Evolutionary conservation across 2,329 filamentous ascomycete genomes (phyloP), one percentile per base, ranked within the genome.

Genomic region (Nemania sp.): DNA sequence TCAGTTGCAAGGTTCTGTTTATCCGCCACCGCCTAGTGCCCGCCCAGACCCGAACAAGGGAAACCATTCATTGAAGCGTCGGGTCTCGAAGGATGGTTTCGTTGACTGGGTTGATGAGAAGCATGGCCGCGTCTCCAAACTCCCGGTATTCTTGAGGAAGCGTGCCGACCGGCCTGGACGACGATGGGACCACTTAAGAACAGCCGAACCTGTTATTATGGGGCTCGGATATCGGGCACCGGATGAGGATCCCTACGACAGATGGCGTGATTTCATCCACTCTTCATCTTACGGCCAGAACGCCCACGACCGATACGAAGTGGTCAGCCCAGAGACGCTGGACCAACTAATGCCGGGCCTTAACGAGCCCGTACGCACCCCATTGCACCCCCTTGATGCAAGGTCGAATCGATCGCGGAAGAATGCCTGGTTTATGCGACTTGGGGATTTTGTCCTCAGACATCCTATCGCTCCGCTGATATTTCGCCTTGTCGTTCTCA

Each of bases 391-490:
- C 9, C 69, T 76, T 40, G 76, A 77, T 68, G 71, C 74, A 20
- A 74, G 74, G 54, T 69, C 69, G 60, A 68, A 73, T 51, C 65
- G 71, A 58, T 71, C 72, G 3, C 70, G 73, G 57, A 76, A 76
- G 64, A 73, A 72, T 58, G 72, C 69, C 39, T 72, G 69, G 57
- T 67, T 76, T 63, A 84, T 86, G 71, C 83, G 87, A 57, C 75
- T 89, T 52, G 89, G 90, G 81, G 82, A 84, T 54, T 83, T 86
- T 39, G 80, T 96, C 29, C 81, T 97, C 70, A 87, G 88, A 60
- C 92, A 93, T 71, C 90, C 92, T 12, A 88, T 97, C 65, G 90
- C 97, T 1, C 95, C 95, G 2, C 80, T 97, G 56, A 79, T 90
- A 13, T 91, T 97, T 73, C 90, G 95, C 54, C 78, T 96, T 18